Evolutionary conservation across 225 moss, liverwort and hornwort species (phyloP), one percentile per base, ranked within the genome.

Genomic region (Marchantia polymorpha): DNA sequence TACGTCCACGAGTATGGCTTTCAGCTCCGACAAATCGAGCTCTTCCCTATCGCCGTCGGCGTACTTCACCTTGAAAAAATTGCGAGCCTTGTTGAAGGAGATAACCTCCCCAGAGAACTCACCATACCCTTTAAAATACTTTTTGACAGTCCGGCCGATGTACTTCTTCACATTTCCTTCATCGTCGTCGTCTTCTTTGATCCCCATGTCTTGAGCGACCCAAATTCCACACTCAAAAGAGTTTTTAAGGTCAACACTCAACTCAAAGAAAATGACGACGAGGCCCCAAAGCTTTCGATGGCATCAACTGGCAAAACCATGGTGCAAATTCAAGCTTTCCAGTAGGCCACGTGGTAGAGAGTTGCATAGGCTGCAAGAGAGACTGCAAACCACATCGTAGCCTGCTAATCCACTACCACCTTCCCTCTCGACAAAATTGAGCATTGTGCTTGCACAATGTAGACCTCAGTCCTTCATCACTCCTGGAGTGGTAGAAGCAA

Each of bases 11-110:
- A 87, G 80, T 9, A 87, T 72, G 64, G 58, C 77, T 60, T 78
- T 83, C 5, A 87, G 77, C 82, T 87, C 87, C 27, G 60, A 73
- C 26, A 84, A 73, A 27, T 87, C 87, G 15, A 87, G 82, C 27
- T 87, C 87, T 78, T 87, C 87, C 74, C 77, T 74, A 47, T 87
- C 87, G 27, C 82, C 87, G 30, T 87, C 87, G 10, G 84, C 84
- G 65, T 87, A 87, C 27, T 87, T 84, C 74, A 87, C 82, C 75
- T 81, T 87, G 66, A 71, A 87, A 50, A 80, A 87, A 20, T 63
- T 83, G 7, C 69, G 79, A 22, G 60, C 16, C 39, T 60, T 77
- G 73, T 87, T 77, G 70, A 82, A 87, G 20, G 87, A 82, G 19
- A 82, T 54, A 5, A 87, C 84, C 60, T 84, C 81, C 4, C 84